Conservation (phyloP, 1,284 basidiomycete genomes). For the Boletus austroedulis region DNA sequence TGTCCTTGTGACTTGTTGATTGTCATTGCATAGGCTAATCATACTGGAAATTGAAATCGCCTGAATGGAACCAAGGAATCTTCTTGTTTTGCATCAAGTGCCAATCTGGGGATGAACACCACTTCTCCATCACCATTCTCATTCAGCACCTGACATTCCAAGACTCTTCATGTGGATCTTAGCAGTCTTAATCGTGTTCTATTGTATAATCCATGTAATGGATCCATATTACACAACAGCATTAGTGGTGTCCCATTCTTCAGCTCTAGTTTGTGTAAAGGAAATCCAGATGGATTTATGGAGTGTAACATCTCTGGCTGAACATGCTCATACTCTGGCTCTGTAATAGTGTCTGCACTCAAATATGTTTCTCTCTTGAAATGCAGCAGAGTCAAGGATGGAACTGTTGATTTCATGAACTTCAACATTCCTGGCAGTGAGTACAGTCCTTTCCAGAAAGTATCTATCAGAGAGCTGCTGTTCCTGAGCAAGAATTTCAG, state of each 20-base stretch:
- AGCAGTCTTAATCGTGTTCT: neutral
- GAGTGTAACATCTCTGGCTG: neutral
- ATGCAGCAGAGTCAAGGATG: slow-evolving; percentile 1
- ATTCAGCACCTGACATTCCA: neutral
- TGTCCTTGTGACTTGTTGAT: neutral
- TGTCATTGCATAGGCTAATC: too few relatives aligned
- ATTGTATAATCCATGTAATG: neutral
- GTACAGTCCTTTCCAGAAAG: neutral
- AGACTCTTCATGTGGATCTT: neutral
- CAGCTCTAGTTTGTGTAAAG: neutral
- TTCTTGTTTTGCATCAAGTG: too few relatives aligned
- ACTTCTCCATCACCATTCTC: too few relatives aligned
- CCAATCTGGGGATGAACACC: too few relatives aligned
- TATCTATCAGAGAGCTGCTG: neutral
- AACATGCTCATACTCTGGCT: neutral
- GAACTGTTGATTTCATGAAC: slow-evolving; percentile 10
- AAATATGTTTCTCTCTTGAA: slow-evolving; percentile 7
- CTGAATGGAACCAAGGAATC: too few relatives aligned
- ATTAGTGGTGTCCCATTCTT: neutral
- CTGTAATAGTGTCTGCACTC: neutral
- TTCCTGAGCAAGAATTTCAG: neutral
- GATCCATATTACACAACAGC: neutral
- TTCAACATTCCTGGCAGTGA: neutral
- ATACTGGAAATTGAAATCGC: too few relatives aligned
- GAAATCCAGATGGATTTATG: too few relatives aligned